Percentiles rank a stretch among this genome's conserved stretches.
Conservation (phyloP, 2,329 filamentous ascomycete genomes). For the Sclerotinia trifoliorum region DNA sequence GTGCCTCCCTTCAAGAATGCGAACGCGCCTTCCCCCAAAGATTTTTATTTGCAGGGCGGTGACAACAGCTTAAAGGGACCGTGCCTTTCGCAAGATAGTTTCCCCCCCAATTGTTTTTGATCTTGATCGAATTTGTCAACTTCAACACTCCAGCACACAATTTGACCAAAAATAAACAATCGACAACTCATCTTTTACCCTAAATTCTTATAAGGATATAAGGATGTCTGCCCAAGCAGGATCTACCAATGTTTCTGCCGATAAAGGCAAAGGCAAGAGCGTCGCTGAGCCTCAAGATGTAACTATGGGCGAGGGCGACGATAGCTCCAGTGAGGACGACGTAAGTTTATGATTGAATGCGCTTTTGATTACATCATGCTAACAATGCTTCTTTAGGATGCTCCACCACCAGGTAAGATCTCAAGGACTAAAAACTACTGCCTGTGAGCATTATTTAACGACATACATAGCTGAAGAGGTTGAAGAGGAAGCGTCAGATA, state of each 20-base stretch:
- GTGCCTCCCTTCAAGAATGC: not conserved
- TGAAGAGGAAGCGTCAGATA: constrained; percentile 77
- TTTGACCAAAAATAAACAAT: not conserved
- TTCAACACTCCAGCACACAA: not conserved
- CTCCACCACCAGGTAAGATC: constrained; percentile 34
- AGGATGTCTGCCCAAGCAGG: constrained; percentile 47
- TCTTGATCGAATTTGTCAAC: not conserved
- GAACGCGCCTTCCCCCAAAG: constrained; percentile 9
- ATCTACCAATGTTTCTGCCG: constrained; percentile 44
- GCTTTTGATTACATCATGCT: constrained; percentile 10
- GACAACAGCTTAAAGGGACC: not conserved
- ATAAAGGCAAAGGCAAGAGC: constrained; percentile 90
- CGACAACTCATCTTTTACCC: not conserved
- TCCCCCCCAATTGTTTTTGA: not conserved
- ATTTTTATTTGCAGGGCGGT: not conserved
- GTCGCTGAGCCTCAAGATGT: constrained; percentile 51
- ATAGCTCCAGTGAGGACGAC: constrained; percentile 65
- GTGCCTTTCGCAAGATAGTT: constrained; percentile 4
- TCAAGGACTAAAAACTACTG: not conserved
- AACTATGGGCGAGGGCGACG: constrained; percentile 63
- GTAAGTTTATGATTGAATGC: constrained; percentile 44
- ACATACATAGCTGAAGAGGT: constrained; percentile 54
- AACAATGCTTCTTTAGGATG: constrained; percentile 27
- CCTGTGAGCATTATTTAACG: not conserved
- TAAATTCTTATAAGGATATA: constrained; percentile 42